Conservation (phyloP, 805 yeast genomes). For the Spathaspora passalidarum region DNA sequence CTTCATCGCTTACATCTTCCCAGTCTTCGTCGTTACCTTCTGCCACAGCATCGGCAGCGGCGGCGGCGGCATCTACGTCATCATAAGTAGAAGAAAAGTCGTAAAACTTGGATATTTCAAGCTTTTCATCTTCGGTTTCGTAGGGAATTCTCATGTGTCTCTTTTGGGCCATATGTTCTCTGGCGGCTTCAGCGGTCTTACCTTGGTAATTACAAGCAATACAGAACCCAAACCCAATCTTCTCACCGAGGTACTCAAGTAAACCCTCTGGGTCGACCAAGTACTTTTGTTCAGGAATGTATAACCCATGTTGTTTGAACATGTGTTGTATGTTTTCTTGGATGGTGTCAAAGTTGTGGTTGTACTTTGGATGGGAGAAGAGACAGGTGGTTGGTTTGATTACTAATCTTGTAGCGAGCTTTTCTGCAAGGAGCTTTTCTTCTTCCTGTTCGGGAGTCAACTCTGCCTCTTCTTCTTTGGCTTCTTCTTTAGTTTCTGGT, state of each 20-base stretch:
- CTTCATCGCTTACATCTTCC: slow-evolving; percentile 35
- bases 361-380: slow-evolving; percentile 42
- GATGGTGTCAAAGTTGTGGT: slow-evolving; percentile 30
- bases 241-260: slow-evolving; percentile 71
- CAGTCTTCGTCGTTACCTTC: slow-evolving; percentile 26
- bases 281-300: slow-evolving; percentile 77
- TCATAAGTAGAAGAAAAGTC: slow-evolving; percentile 72
- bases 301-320: slow-evolving; percentile 78
- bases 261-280: slow-evolving; percentile 70
- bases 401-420: slow-evolving; percentile 43
- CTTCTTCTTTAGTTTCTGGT: slow-evolving; percentile 12
- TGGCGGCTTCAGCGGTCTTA: slow-evolving; percentile 75
- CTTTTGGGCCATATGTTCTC: slow-evolving; percentile 84
- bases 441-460: slow-evolving; percentile 28
- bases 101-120: slow-evolving; percentile 75
- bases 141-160: slow-evolving; percentile 89
- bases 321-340: slow-evolving; percentile 63
- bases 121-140: slow-evolving; percentile 74
- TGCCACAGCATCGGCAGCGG: slow-evolving; percentile 14
- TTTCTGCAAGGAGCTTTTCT: slow-evolving; percentile 43
- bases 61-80: slow-evolving; percentile 12
- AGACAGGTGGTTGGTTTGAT: slow-evolving; percentile 50
- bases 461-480: slow-evolving; percentile 12
- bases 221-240: slow-evolving; percentile 82
- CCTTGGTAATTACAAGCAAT: slow-evolving; percentile 83